Percentiles rank a stretch among this genome's conserved stretches.
phyloP scores from a whole-genome alignment of 495 filamentous ascomycete species.

The Aspergillus sclerotiicarbonarius region DNA sequence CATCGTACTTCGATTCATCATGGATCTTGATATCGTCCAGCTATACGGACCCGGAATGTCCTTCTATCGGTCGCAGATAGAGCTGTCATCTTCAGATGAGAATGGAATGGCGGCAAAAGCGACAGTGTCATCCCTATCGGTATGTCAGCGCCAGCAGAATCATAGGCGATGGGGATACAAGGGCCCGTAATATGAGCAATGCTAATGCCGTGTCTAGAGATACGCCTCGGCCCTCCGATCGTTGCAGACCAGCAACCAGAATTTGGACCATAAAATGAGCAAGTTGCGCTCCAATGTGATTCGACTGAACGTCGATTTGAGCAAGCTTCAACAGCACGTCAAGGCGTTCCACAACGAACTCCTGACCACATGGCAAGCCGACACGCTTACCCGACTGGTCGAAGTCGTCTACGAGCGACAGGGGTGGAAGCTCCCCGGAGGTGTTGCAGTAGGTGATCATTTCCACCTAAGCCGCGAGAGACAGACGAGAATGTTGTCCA shows the following conservation, averaged over 20 bases:
- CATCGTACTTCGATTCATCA: slow-evolving; percentile 6
- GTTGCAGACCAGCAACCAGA: slow-evolving; percentile 26
- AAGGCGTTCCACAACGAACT: slow-evolving; percentile 29
- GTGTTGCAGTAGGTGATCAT: slow-evolving; percentile 19
- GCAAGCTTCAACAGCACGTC: slow-evolving; percentile 30
- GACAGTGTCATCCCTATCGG: slow-evolving; percentile 7
- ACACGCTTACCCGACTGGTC: slow-evolving; percentile 39
- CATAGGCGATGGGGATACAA: too few species aligned
- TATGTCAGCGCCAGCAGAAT: slow-evolving; percentile 6
- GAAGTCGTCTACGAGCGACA: slow-evolving; percentile 33
- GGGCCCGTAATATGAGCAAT: too few species aligned
- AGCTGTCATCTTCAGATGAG: not conserved
- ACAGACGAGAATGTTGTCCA: slow-evolving; percentile 25
- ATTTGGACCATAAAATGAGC: slow-evolving; percentile 22
- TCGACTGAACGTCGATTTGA: slow-evolving; percentile 29
- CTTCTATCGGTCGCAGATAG: slow-evolving; percentile 20
- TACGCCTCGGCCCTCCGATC: slow-evolving; percentile 19
- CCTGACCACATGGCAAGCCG: slow-evolving; percentile 38
- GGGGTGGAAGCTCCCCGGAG: slow-evolving; percentile 22
- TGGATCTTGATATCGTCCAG: slow-evolving; percentile 20
- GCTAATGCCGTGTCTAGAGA: slow-evolving; percentile 9
- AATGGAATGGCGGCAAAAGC: not conserved
- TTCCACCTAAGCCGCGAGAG: slow-evolving; percentile 19
- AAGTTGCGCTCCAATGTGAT: slow-evolving; percentile 20
- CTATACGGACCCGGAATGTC: slow-evolving; percentile 27